phyloP scores from a whole-genome alignment of 2,329 filamentous ascomycete species.

The Westerdykella sp. region DNA sequence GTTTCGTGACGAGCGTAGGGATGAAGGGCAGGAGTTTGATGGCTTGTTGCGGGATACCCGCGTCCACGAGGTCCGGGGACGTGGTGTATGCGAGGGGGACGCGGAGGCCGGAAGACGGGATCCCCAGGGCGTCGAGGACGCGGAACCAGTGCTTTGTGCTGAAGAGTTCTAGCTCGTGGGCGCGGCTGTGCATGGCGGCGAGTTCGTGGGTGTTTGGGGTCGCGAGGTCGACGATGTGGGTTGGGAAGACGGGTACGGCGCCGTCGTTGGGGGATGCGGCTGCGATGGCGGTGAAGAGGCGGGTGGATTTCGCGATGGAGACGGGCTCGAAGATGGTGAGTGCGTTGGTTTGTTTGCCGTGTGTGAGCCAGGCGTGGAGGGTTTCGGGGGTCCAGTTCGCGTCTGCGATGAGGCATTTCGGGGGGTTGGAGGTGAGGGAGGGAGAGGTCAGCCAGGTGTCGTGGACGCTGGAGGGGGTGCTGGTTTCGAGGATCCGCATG shows the following conservation, averaged over 20 bases:
- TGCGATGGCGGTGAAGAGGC: conserved; percentile 51
- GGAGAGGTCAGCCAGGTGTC: conserved; percentile 12
- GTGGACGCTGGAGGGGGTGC: conserved; percentile 19
- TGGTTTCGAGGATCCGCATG: conserved; percentile 70
- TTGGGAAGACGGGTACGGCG: conserved; percentile 48
- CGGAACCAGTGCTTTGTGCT: conserved; percentile 69
- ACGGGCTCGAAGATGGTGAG: conserved; percentile 86
- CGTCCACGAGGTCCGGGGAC: conserved; percentile 60
- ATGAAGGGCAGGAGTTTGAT: conserved; percentile 85
- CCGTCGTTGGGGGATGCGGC: conserved; percentile 71
- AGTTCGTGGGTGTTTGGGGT: conserved; percentile 84
- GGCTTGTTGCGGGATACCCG: conserved; percentile 74
- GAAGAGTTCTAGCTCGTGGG: conserved; percentile 61
- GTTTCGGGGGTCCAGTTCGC: conserved; percentile 71
- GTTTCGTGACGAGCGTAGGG: conserved; percentile 75
- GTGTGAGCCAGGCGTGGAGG: conserved; percentile 61
- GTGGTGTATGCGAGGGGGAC: conserved; percentile 67
- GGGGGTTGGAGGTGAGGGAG: conserved; percentile 20
- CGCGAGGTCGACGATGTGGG: conserved; percentile 61
- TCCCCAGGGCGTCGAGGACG: conserved; percentile 71
- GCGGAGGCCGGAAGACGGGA: conserved; percentile 61
- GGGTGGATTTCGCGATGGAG: conserved; percentile 68
- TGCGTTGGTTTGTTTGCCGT: conserved; percentile 51
- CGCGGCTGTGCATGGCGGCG: conserved; percentile 67
- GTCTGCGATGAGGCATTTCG: conserved; percentile 79